These are phyloP conservation scores for Blechomonas ayalai DNA, from an alignment of 208 protist genomes.

Conservation along the genomic window DNA sequence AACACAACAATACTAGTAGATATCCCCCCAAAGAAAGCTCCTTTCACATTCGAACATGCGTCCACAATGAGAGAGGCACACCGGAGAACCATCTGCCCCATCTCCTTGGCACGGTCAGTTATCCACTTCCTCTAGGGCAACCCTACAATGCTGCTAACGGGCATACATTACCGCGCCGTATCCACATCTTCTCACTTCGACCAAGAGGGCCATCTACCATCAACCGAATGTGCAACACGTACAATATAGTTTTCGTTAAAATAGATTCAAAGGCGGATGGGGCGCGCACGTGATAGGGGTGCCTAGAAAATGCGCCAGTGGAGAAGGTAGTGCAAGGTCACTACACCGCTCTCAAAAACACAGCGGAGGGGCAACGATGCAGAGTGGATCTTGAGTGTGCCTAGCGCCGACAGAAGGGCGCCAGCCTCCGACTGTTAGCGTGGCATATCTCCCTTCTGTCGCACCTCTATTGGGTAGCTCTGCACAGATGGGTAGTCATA, in stretches of 20 bases:
- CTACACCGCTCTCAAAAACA: constrained; percentile 5
- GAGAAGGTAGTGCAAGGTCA: not conserved
- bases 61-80: too few relatives aligned
- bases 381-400: constrained; percentile 15
- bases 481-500: constrained; percentile 88
- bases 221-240: too few relatives aligned
- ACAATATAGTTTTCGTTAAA: not conserved
- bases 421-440: constrained; percentile 15
- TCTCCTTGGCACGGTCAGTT: too few relatives aligned
- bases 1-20: too few relatives aligned
- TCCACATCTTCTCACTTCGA: too few relatives aligned
- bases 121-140: too few relatives aligned
- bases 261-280: not conserved
- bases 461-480: constrained; percentile 88
- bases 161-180: too few relatives aligned
- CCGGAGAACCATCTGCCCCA: too few relatives aligned
- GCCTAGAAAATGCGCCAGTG: not conserved
- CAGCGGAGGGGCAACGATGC: constrained; percentile 6
- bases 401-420: not conserved
- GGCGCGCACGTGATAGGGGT: not conserved
- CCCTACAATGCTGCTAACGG: too few relatives aligned
- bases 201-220: too few relatives aligned
- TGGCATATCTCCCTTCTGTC: constrained; percentile 83
- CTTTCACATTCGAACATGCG: too few relatives aligned
- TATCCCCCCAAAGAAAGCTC: too few relatives aligned